Conservation (phyloP, 73 alveolate genomes). For the Symbiodinium pilosum region DNA sequence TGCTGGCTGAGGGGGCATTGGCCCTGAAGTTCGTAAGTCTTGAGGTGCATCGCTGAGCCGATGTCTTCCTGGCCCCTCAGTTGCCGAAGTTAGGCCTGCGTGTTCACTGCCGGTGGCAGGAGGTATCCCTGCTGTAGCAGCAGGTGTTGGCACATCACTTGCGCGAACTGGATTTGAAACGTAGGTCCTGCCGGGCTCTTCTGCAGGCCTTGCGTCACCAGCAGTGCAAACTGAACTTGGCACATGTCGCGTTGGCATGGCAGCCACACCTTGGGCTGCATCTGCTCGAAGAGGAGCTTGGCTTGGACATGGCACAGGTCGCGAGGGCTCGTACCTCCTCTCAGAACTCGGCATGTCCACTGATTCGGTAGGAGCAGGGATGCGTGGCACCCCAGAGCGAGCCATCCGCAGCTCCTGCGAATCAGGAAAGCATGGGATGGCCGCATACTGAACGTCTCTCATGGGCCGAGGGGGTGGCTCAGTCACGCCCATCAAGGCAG, state of each 20-base stretch:
- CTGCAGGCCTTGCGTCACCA: neutral
- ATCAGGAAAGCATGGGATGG: neutral
- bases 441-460: neutral
- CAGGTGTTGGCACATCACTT: neutral
- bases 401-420: conserved; percentile 6
- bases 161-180: too few species aligned
- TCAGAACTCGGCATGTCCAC: neutral
- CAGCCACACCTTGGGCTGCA: neutral
- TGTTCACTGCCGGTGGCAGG: neutral
- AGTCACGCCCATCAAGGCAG: neutral
- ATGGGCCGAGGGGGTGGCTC: neutral
- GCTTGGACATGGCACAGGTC: neutral
- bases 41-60: neutral
- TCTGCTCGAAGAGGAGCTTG: neutral
- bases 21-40: neutral
- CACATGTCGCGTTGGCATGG: conserved; percentile 34
- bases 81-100: neutral
- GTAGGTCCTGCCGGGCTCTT: neutral
- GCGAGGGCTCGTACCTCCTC: neutral
- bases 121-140: neutral
- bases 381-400: conserved; percentile 54
- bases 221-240: conserved; percentile 22
- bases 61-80: neutral
- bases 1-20: neutral
- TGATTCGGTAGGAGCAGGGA: conserved; percentile 56